These are phyloP conservation scores for Macrolepiota fuliginosa DNA, from an alignment of 768 basidiomycete species.

Conservation along the genomic window DNA sequence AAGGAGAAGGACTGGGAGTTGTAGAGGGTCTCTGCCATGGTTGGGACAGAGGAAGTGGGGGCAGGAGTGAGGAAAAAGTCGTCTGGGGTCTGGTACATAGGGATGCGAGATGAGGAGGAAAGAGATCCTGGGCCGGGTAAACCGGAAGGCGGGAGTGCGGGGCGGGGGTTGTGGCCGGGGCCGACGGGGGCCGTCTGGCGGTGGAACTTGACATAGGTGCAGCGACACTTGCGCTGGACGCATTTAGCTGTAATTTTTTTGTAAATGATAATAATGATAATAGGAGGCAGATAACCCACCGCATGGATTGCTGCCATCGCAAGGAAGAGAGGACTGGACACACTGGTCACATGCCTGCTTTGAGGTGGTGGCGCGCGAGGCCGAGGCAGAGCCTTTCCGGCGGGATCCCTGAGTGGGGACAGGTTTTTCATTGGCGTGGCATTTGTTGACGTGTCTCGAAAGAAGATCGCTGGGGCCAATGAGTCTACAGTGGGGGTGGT, in stretches of 20 bases:
- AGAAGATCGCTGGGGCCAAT: conserved; percentile 63
- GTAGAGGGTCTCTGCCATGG: conserved; percentile 23
- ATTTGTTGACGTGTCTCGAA: conserved; percentile 85
- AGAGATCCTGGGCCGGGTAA: conserved; percentile 16
- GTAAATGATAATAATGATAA: neutral
- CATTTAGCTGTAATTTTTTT: conserved; percentile 59
- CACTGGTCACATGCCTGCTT: conserved; percentile 88
- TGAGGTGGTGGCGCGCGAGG: conserved; percentile 71
- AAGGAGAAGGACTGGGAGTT: conserved; percentile 18
- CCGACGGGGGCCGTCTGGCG: conserved; percentile 78
- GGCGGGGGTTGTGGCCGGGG: conserved; percentile 58
- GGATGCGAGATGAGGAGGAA: conserved; percentile 11
- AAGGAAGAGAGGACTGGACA: conserved; percentile 69
- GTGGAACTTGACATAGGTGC: conserved; percentile 82
- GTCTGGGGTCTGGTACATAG: conserved; percentile 28
- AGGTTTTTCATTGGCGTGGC: conserved; percentile 75
- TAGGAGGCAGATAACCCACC: conserved; percentile 39
- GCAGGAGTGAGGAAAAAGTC: conserved; percentile 42
- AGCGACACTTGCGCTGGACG: conserved; percentile 62
- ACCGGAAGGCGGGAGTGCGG: conserved; percentile 19
- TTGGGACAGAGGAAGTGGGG: conserved; percentile 23
- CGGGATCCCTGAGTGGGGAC: conserved; percentile 39
- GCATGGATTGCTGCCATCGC: conserved; percentile 79
- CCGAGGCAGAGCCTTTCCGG: conserved; percentile 65
- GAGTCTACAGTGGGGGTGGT: neutral